Evolutionary conservation across 1,139 yeast species (phyloP), one percentile per base, ranked within the genome.

Genomic region (Geotrichum australiense): DNA sequence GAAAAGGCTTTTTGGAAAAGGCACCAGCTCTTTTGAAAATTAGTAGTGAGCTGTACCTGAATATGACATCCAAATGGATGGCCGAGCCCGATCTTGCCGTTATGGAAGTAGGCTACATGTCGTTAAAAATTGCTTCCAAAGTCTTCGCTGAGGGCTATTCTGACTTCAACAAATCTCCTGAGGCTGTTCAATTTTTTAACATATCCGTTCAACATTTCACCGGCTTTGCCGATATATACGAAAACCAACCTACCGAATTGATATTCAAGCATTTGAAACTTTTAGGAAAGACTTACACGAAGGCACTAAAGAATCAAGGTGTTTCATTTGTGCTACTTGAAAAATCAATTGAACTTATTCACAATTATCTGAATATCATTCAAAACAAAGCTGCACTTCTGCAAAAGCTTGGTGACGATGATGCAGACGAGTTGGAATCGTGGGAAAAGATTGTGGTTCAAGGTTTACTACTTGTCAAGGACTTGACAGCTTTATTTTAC

Each of bases 381-480:
- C 78, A 81, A 45, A 70, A 70, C 21, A 78, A 80, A 52, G 89
- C 94, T 1, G 64, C 70, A 20, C 58, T 60, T 2, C 74, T 84
- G 22, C 80, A 83, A 53, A 65, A 65, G 28, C 62, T 58, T 55
- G 45, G 43, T n/a, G 42, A 35, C 18, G 43, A 30, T 5, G 47
- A 45, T 29, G 49, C 47, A 25, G 69, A 66, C 31, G 59, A 63
- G 4, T 73, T 70, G 49, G 73, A 61, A 41, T 62, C 62, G 3
- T 87, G 94, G 93, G 89, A 81, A 52, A 73, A 71, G 36, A 63
- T 85, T 28, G 80, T 85, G 1, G 76, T 86, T 24, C 83, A 83
- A 53, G 80, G 86, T 0, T 68, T 89, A 42, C 55, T 74, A 41
- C 72, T 87, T 11, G 62, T 86, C 53, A 83, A 85, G 53, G 73